phyloP scores from a whole-genome alignment of 768 basidiomycete species.

The Mycena albidolilacea region DNA sequence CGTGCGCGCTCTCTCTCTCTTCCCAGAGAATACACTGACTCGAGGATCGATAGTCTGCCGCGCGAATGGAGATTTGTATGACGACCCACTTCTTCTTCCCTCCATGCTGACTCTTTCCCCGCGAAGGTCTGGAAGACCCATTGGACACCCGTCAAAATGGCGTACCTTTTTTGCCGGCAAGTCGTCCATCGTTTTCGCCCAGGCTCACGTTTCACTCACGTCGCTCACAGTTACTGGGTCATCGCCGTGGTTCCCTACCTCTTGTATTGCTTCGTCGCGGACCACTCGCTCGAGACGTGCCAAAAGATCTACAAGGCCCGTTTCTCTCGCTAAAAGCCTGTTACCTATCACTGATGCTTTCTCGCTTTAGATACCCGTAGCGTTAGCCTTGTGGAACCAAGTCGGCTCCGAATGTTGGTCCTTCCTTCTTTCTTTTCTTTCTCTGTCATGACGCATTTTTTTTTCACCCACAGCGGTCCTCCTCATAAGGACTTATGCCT shows the following conservation, averaged over 20 bases:
- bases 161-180: slow-evolving; percentile 89
- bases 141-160: slow-evolving; percentile 88
- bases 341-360: slow-evolving; percentile 14
- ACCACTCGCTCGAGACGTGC: slow-evolving; percentile 77
- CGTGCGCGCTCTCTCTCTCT: too few species aligned
- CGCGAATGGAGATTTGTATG: slow-evolving; percentile 85
- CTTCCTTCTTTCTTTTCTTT: slow-evolving; percentile 30
- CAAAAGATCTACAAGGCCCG: slow-evolving; percentile 75
- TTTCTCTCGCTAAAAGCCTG: slow-evolving; percentile 17
- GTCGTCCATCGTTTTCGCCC: slow-evolving; percentile 46
- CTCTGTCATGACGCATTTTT: slow-evolving; percentile 33
- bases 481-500: slow-evolving; percentile 88
- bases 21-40: too few species aligned
- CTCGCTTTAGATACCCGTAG: slow-evolving; percentile 77
- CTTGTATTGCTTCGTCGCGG: slow-evolving; percentile 80
- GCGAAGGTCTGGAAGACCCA: slow-evolving; percentile 83
- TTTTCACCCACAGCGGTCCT: slow-evolving; percentile 70
- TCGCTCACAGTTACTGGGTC: slow-evolving; percentile 79
- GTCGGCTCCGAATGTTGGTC: slow-evolving; percentile 80
- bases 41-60: slow-evolving; percentile 61
- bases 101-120: slow-evolving; percentile 39
- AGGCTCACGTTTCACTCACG: slow-evolving; percentile 14
- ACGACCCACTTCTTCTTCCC: slow-evolving; percentile 35
- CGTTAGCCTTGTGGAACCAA: slow-evolving; percentile 91
- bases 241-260: slow-evolving; percentile 85